Evolutionary conservation across 2,329 filamentous ascomycete genomes (phyloP).

Genomic region (Arachnomyces sp.): DNA sequence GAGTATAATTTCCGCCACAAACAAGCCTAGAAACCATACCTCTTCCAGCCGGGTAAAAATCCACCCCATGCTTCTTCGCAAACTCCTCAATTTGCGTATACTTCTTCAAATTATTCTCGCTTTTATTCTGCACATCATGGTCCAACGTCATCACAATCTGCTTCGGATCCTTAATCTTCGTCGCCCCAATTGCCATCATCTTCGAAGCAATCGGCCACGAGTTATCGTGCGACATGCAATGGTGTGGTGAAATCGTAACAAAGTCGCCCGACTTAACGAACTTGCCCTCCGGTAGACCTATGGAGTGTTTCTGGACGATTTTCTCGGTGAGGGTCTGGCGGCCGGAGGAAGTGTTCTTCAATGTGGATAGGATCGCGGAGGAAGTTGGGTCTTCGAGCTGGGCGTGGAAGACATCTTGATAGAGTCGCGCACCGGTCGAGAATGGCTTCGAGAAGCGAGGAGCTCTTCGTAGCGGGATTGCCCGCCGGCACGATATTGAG

Average conservation of each 20-base stretch:
- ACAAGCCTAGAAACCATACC: slow-evolving; percentile 33
- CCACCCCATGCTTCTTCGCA: slow-evolving; percentile 66
- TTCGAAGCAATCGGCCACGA: slow-evolving; percentile 68
- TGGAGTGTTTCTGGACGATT: slow-evolving; percentile 75
- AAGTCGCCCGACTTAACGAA: slow-evolving; percentile 74
- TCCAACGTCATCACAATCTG: slow-evolving; percentile 81
- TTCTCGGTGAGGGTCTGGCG: slow-evolving; percentile 87
- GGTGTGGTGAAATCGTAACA: slow-evolving; percentile 63
- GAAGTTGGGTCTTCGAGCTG: slow-evolving; percentile 13
- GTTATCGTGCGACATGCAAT: slow-evolving; percentile 84
- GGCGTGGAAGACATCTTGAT: slow-evolving; percentile 10
- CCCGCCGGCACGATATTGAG: slow-evolving; percentile 3
- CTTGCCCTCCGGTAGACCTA: slow-evolving; percentile 70
- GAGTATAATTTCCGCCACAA: too few species aligned
- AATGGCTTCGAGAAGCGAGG: too few species aligned
- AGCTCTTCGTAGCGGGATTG: too few species aligned
- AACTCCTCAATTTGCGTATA: slow-evolving; percentile 77
- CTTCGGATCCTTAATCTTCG: slow-evolving; percentile 59
- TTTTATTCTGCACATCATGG: slow-evolving; percentile 82
- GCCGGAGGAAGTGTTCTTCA: slow-evolving; percentile 18
- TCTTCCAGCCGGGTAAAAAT: slow-evolving; percentile 67
- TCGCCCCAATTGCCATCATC: slow-evolving; percentile 75
- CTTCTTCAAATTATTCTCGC: slow-evolving; percentile 70
- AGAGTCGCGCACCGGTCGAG: too few species aligned
- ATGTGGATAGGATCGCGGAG: slow-evolving; percentile 12